Base-by-base conservation (phyloP, 495 filamentous ascomycete species). In the Neurospora sp. region DNA sequence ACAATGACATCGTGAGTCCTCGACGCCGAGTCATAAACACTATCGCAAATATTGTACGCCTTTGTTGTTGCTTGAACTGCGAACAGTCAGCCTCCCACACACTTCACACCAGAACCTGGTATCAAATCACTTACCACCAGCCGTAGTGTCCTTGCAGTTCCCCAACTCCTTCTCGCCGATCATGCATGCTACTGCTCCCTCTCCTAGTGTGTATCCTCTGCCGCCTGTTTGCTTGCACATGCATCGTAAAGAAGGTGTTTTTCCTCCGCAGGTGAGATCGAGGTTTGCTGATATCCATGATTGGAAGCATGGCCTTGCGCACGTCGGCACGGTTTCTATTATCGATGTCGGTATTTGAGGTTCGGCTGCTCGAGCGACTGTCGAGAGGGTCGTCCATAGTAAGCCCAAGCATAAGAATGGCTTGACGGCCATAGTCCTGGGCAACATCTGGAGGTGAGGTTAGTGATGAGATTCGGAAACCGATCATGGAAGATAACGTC, bases 131-230 rank as follows among this genome's bases (percentile, higher is more conserved):
- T 39, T 39, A 39, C 86, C 71, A 45, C 75, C 73, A 2, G 77
- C 78, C 69, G 84, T 79, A 15, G 73, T 69, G 4, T 78, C 81
- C 59, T 75, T 72, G 74, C 87, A 89, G 9, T 73, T 73, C 11
- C 85, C 86, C 54, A 82, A 73, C 69, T 76, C 76, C 43, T 69
- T 76, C 76, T 86, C 83, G 28, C 86, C 85, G 69, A 86, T 79
- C 15, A 90, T 85, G 78, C 92, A 94, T 73, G 87, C 86, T 72
- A 92, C 78, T 10, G 87, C 89, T 8, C 85, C 90, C 79, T 93
- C 92, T 13, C 91, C 91, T 69, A 94, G 71, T 0, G 92, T 92
- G 72, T 90, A 90, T 39, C 90, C 90, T 72, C 85, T 86, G 13
- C 76, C 78, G n/a, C 88, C 90, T 66, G 83, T 83, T 45, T 85